Percentiles rank a stretch among this genome's conserved stretches.
Evolutionary conservation across 345 rosid genomes (phyloP).

Genomic region (Bruguiera parviflora): DNA sequence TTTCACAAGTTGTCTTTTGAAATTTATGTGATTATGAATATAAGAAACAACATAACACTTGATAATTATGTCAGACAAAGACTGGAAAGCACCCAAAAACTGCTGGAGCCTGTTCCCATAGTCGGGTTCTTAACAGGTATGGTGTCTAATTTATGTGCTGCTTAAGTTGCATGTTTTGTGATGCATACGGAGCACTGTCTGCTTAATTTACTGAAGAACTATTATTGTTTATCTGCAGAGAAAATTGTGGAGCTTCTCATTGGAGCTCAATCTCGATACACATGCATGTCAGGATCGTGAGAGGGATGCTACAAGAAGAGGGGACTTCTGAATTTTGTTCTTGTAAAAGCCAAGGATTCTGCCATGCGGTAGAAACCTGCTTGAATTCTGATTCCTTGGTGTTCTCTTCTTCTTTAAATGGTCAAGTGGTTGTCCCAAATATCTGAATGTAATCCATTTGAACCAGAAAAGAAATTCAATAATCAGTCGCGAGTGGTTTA

Average conservation of each 20-base stretch:
- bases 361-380: too few species aligned
- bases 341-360: too few species aligned
- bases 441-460: too few species aligned
- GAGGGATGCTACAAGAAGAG: too few species aligned
- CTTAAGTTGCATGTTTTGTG: not conserved
- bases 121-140: slow-evolving; percentile 70
- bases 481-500: too few species aligned
- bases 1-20: not conserved
- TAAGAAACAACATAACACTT: not conserved
- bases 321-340: too few species aligned
- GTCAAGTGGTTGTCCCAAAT: too few species aligned
- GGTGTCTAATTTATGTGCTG: slow-evolving; percentile 3
- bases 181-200: not conserved
- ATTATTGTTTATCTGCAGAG: slow-evolving; percentile 31
- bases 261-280: slow-evolving; percentile 91
- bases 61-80: slow-evolving; percentile 51
- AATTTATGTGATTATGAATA: not conserved
- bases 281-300: slow-evolving; percentile 90
- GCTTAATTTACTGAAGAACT: not conserved
- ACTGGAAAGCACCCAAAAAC: slow-evolving; percentile 61
- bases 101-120: slow-evolving; percentile 63
- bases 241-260: slow-evolving; percentile 80
- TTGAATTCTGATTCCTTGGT: too few species aligned
- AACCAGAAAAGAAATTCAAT: too few species aligned
- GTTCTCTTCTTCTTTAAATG: too few species aligned